Percentiles rank a stretch among this genome's conserved stretches.
Conservation (phyloP, 306 rosid species). For the Prunus dulcis region DNA sequence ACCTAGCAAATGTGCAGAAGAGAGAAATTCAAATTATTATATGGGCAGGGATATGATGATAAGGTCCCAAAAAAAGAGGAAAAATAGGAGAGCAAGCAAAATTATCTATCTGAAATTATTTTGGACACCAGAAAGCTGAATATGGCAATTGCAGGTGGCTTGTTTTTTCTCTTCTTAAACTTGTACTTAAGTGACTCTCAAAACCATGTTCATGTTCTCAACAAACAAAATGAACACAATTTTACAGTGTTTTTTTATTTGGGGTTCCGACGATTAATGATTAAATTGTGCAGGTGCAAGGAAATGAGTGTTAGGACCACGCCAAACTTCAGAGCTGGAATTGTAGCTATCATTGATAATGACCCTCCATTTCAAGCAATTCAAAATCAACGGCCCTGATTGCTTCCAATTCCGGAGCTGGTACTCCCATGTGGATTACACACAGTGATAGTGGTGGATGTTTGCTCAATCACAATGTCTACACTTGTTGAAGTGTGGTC, state of each 20-base stretch:
- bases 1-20: conserved; percentile 29
- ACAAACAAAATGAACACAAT: conserved; percentile 6
- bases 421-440: conserved; percentile 5
- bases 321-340: conserved; percentile 55
- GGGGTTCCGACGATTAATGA: conserved; percentile 22
- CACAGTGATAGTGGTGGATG: conserved; percentile 26
- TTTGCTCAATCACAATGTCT: conserved; percentile 1
- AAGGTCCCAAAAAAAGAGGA: neutral
- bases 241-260: neutral
- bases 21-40: conserved; percentile 33
- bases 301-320: conserved; percentile 53
- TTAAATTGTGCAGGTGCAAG: conserved; percentile 19
- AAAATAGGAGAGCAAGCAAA: neutral
- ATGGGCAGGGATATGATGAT: conserved; percentile 15
- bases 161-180: conserved; percentile 20
- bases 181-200: conserved; percentile 24
- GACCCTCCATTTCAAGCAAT: conserved; percentile 36
- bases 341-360: conserved; percentile 55
- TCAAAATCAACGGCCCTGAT: conserved; percentile 52
- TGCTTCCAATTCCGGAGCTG: neutral
- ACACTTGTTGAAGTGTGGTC: conserved; percentile 14
- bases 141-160: conserved; percentile 7
- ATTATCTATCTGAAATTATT: conserved; percentile 25
- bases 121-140: conserved; percentile 27
- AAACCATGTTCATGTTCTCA: conserved; percentile 22